These are phyloP conservation scores for Xylaria flabelliformis DNA, from an alignment of 495 filamentous ascomycete genomes.

Conservation along the genomic window DNA sequence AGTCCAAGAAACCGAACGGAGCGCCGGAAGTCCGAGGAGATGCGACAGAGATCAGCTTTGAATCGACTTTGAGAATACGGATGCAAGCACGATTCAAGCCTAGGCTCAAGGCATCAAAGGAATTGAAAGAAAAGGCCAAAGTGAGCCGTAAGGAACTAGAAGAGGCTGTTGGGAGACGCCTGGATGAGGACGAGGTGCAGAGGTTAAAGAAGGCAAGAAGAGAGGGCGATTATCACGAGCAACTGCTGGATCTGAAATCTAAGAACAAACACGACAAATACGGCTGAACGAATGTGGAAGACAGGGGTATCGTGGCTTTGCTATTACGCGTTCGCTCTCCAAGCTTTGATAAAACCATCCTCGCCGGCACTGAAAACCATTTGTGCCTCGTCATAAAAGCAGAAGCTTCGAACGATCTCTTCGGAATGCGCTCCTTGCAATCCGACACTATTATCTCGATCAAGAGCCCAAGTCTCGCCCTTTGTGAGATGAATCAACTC, in stretches of 20 bases:
- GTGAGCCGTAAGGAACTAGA: conserved; percentile 89
- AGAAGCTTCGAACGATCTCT: conserved; percentile 83
- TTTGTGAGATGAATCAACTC: conserved; percentile 70
- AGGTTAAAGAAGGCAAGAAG: conserved; percentile 79
- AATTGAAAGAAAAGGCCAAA: conserved; percentile 80
- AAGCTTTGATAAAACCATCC: conserved; percentile 76
- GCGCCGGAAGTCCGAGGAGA: conserved; percentile 78
- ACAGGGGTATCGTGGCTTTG: not conserved
- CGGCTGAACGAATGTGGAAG: conserved; percentile 38
- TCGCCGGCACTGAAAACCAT: conserved; percentile 80
- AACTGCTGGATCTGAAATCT: conserved; percentile 84
- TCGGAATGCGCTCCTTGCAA: conserved; percentile 80
- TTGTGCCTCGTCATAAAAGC: conserved; percentile 72
- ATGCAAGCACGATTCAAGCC: conserved; percentile 97
- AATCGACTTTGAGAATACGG: conserved; percentile 79
- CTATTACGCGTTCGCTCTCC: conserved; percentile 49
- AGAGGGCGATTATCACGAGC: conserved; percentile 92
- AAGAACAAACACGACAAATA: conserved; percentile 98
- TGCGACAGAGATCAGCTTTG: conserved; percentile 70
- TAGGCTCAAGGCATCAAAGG: conserved; percentile 73
- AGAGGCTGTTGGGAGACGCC: conserved; percentile 71
- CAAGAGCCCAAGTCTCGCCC: conserved; percentile 64
- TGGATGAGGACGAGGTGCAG: conserved; percentile 87
- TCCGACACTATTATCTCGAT: conserved; percentile 65
- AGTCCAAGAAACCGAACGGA: conserved; percentile 52